Evolutionary conservation across 129 eudicot genomes (phyloP).

Genomic region (Pittosporum tobira): DNA sequence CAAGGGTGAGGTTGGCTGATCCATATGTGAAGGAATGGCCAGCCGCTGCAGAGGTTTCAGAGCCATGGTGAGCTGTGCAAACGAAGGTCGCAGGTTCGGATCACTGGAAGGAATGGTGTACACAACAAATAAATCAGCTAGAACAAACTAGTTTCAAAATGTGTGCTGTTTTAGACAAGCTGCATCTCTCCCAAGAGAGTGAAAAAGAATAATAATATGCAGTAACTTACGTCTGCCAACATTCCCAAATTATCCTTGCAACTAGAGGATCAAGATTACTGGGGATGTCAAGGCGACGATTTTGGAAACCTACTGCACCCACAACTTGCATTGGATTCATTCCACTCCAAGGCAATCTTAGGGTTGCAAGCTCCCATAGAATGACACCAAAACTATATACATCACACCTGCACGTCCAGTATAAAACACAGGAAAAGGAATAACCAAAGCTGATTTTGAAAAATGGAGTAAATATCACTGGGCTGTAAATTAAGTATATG

Average conservation of each 20-base stretch:
- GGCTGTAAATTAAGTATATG: too few species aligned
- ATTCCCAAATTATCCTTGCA: conserved; percentile 85
- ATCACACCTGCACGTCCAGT: conserved; percentile 61
- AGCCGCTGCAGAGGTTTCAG: conserved; percentile 84
- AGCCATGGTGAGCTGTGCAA: conserved; percentile 78
- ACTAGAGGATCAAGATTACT: conserved; percentile 86
- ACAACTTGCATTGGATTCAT: conserved; percentile 99
- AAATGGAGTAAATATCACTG: too few species aligned
- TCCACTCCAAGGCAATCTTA: conserved; percentile 93
- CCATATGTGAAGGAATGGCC: conserved; percentile 36
- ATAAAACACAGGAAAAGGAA: not conserved
- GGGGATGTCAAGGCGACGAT: conserved; percentile 91
- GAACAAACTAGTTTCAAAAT: not conserved
- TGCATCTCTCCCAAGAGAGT: too few species aligned
- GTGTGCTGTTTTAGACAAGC: not conserved
- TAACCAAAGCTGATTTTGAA: not conserved
- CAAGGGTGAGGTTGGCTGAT: conserved; percentile 22
- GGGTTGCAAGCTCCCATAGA: conserved; percentile 92
- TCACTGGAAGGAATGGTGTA: conserved; percentile 45
- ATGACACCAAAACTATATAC: conserved; percentile 95
- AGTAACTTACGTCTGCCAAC: conserved; percentile 87
- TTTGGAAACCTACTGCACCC: conserved; percentile 97
- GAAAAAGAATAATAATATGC: not conserved
- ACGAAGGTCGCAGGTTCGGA: conserved; percentile 90
- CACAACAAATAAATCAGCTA: not conserved